Base-by-base conservation (phyloP, 192 early-diverging fungal species). In the Linnemannia elongata region DNA sequence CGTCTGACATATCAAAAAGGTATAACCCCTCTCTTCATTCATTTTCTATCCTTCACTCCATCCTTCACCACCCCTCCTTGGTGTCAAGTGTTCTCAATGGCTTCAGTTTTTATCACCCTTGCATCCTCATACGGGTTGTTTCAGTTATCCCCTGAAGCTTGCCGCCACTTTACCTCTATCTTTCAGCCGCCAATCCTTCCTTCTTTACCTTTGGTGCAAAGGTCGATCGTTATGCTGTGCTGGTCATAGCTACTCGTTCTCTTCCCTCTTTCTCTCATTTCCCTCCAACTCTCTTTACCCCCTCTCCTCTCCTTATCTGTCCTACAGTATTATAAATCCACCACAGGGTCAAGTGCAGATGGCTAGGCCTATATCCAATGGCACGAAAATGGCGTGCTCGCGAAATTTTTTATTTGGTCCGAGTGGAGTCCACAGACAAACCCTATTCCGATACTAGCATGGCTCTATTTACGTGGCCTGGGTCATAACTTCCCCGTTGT, bases 351-450 rank as follows among this genome's bases (percentile, higher is more conserved):
- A 27, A 49, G 47, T 35, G 27, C 13, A 66, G 27, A 66, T 66
- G n/a, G n/a, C 60, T 66, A 33, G 60, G 8, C 27, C 27, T 0
- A 15, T 12, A 66, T 15, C 33, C 12, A 66, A 15, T 33, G 60
- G 60, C 12, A 33, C 27, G 30, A 33, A 66, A 66, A 66, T 66
- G 60, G 60, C 60, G 60, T 66, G 60, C 60, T 66, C 60, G n/a
- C 27, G 27, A 66, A 60, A 35, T 66, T 66, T 33, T 66, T 66
- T 66, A 30, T 66, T 66, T 66, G 60, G 60, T 66, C 60, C 60
- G 60, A 66, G 60, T 66, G 55, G 0, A 27, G 49, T 57, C 24
- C 27, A 57, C 55, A 24, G 22, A 57, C 30, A 66, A 66, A 66
- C 60, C 60, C 60, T 66, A 66, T 4, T 4, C 60, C 3, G 38